Percentiles rank a stretch among this genome's conserved stretches.
Evolutionary conservation across 2,329 filamentous ascomycete species (phyloP).

Genomic region (Phialocephala sp.): DNA sequence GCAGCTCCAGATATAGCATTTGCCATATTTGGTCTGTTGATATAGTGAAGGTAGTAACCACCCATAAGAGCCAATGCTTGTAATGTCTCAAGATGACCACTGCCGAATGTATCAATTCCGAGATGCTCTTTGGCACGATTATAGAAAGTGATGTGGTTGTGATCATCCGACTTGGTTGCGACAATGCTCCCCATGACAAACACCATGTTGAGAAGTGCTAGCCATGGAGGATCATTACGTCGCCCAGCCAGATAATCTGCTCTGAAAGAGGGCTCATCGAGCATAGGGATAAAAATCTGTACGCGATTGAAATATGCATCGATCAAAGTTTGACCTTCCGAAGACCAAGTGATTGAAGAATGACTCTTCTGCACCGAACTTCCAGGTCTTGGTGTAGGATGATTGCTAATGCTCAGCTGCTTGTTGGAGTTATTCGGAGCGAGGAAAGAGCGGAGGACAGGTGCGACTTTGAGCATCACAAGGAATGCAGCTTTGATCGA

Average conservation of each 20-base stretch:
- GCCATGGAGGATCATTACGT: constrained; percentile 71
- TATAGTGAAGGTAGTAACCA: constrained; percentile 79
- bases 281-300: constrained; percentile 74
- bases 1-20: constrained; percentile 75
- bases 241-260: constrained; percentile 67
- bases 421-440: constrained; percentile 39
- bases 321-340: constrained; percentile 71
- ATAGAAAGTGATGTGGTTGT: constrained; percentile 73
- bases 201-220: constrained; percentile 76
- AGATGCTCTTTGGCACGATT: constrained; percentile 70
- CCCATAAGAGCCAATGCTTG: constrained; percentile 75
- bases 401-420: constrained; percentile 35
- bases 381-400: constrained; percentile 42
- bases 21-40: constrained; percentile 78
- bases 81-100: constrained; percentile 74
- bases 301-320: constrained; percentile 79
- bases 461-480: constrained; percentile 64
- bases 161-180: constrained; percentile 64
- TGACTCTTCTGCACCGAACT: constrained; percentile 43
- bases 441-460: constrained; percentile 54
- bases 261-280: constrained; percentile 74
- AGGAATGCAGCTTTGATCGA: constrained; percentile 77
- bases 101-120: constrained; percentile 70
- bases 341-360: constrained; percentile 57
- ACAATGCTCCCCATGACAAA: constrained; percentile 77